Base-by-base conservation (phyloP, 371 early-diverging fungal species). In the Capillidium heterosporum region DNA sequence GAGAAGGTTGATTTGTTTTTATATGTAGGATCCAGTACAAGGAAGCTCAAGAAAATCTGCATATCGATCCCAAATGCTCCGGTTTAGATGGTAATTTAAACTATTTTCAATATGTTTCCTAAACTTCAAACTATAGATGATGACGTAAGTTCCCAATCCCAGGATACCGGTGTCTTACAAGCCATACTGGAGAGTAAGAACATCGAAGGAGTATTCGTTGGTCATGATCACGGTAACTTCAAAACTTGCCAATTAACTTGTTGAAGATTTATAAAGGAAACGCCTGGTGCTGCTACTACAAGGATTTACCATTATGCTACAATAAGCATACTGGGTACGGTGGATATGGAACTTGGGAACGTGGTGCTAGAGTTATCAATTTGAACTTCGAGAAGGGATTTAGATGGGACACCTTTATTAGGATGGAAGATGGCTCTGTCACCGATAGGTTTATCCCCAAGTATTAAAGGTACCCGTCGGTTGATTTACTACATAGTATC, bases 221-320 rank as follows among this genome's bases (percentile, higher is more conserved):
- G 44, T 44, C 44, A 44, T 44, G 44, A 44, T 44, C 44, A 44
- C 23, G 44, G 44, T 44, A 44, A 44, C 23, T n/a, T n/a, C n/a
- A n/a, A n/a, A n/a, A n/a, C n/a, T n/a, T n/a, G n/a, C n/a, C n/a
- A n/a, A n/a, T n/a, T n/a, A n/a, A n/a, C n/a, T n/a, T n/a, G n/a
- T n/a, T n/a, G n/a, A n/a, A n/a, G 4, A 4, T 35, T 17, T 7
- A 17, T 19, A 7, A 15, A 44, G 44, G 44, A 17, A 44, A 19
- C 23, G 23, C 17, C 15, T 44, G 44, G 44, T 44, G 44, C 23
- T 44, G 44, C 19, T 19, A 44, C 7, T 44, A 44, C 23, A 23
- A 44, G 19, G 23, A 19, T 44, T 7, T 44, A 15, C 17, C 17
- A 15, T 44, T 44, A 44, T 44, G 44, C 19, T 44, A 19, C 44